phyloP scores from a whole-genome alignment of 352 stramenopile species.

The Saprolegnia diclina region DNA sequence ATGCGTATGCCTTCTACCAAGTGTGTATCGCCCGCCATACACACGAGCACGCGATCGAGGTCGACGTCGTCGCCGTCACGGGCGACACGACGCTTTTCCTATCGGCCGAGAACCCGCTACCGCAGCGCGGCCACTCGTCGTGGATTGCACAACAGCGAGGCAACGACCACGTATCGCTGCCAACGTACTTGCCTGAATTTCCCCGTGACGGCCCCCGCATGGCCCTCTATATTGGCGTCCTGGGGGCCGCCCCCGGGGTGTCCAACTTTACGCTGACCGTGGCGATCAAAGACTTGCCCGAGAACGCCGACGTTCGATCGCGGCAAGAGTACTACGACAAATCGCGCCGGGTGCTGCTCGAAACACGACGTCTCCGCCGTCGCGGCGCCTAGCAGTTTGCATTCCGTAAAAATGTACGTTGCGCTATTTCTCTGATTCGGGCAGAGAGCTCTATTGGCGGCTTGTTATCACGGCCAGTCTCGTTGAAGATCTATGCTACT shows the following conservation, averaged over 20 bases:
- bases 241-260: conserved; percentile 35
- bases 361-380: not conserved
- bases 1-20: conserved; percentile 66
- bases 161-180: conserved; percentile 55
- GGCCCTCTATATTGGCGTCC: conserved; percentile 64
- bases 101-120: conserved; percentile 59
- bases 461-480: too few species aligned
- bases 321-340: conserved; percentile 55
- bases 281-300: conserved; percentile 53
- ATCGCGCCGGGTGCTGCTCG: conserved; percentile 31
- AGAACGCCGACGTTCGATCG: conserved; percentile 40
- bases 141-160: conserved; percentile 64
- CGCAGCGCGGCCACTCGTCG: conserved; percentile 49
- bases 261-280: conserved; percentile 48
- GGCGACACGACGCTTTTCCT: conserved; percentile 66
- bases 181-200: conserved; percentile 75
- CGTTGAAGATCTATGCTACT: too few species aligned
- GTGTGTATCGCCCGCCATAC: conserved; percentile 66
- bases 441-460: too few species aligned
- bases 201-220: conserved; percentile 48
- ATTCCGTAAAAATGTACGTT: not conserved
- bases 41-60: conserved; percentile 67
- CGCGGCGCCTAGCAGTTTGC: not conserved
- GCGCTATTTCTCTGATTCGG: not conserved
- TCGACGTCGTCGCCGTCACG: conserved; percentile 40